These are phyloP conservation scores for Rhodamnia argentea DNA, from an alignment of 345 rosid genomes.

Conservation along the genomic window DNA sequence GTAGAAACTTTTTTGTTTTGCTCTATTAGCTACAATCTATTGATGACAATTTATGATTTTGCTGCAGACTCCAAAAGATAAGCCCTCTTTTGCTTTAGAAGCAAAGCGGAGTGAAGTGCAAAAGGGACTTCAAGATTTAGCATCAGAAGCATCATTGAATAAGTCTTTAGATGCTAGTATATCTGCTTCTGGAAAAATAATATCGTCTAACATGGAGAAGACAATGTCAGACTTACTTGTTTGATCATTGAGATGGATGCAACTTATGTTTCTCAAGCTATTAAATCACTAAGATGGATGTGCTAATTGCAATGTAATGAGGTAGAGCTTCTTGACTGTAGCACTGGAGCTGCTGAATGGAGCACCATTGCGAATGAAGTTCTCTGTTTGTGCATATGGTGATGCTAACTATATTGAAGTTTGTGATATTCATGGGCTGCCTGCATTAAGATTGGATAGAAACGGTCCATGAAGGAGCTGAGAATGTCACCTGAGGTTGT, in stretches of 20 bases:
- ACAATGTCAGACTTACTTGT: neutral
- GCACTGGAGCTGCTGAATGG: neutral
- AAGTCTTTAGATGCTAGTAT: slow-evolving; percentile 30
- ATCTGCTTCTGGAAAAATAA: slow-evolving; percentile 11
- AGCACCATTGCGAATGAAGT: too few relatives aligned
- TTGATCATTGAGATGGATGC: slow-evolving; percentile 11
- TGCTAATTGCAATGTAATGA: slow-evolving; percentile 62
- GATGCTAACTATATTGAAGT: slow-evolving; percentile 92
- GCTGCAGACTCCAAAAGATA: slow-evolving; percentile 51
- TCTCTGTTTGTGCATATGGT: slow-evolving; percentile 29
- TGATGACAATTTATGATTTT: slow-evolving; percentile 6
- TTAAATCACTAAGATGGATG: slow-evolving; percentile 87
- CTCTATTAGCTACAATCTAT: neutral
- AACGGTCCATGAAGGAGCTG: slow-evolving; percentile 33
- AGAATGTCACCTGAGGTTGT: slow-evolving; percentile 74
- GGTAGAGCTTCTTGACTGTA: slow-evolving; percentile 19
- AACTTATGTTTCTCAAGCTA: slow-evolving; percentile 91
- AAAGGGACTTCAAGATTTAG: slow-evolving; percentile 8
- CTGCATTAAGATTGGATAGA: slow-evolving; percentile 66
- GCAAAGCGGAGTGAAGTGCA: slow-evolving; percentile 15
- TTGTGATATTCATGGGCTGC: slow-evolving; percentile 94
- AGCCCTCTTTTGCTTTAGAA: slow-evolving; percentile 16
- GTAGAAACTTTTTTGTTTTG: neutral
- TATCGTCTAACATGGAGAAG: slow-evolving; percentile 8
- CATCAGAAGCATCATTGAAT: slow-evolving; percentile 23